phyloP scores from a whole-genome alignment of 2,329 filamentous ascomycete species.

The Colletotrichum neosansevieriae region DNA sequence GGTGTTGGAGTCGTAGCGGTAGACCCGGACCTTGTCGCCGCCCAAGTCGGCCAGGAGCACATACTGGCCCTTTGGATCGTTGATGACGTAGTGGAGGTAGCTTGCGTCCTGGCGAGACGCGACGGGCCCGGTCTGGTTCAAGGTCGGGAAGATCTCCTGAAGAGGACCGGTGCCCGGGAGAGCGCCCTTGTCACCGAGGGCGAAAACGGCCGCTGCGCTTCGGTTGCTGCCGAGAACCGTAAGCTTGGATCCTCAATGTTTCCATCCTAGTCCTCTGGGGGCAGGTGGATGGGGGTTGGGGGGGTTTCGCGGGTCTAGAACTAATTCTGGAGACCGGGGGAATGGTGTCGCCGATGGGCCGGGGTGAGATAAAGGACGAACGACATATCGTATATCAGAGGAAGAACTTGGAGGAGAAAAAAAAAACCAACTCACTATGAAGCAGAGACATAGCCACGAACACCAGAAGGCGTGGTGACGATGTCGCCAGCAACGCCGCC shows the following conservation, averaged over 20 bases:
- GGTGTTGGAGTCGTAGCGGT: conserved; percentile 33
- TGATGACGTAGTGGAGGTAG: conserved; percentile 40
- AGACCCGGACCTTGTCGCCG: conserved; percentile 39
- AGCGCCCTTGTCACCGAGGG: conserved; percentile 39
- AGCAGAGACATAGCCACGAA: conserved; percentile 40
- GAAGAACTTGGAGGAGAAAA: background rate
- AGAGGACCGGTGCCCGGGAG: conserved; percentile 39
- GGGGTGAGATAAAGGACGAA: conserved; percentile 15
- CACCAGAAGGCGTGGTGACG: conserved; percentile 39
- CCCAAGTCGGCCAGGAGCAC: conserved; percentile 38
- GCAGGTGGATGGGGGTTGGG: no score
- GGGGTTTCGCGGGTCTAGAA: no score
- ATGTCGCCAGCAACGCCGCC: conserved; percentile 42
- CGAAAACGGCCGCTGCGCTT: conserved; percentile 36
- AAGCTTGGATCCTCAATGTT: conserved; percentile 10
- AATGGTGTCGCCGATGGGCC: background rate
- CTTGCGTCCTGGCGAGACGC: conserved; percentile 35
- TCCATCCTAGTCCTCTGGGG: no score
- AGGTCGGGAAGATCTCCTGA: conserved; percentile 41
- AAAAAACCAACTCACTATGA: conserved; percentile 41
- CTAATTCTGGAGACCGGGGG: no score
- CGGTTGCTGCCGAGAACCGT: conserved; percentile 35
- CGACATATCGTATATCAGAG: background rate
- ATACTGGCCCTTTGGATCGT: conserved; percentile 37
- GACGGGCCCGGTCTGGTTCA: conserved; percentile 39